Evolutionary conservation across 768 basidiomycete genomes (phyloP).

Genomic region (Hygrophorus russula): DNA sequence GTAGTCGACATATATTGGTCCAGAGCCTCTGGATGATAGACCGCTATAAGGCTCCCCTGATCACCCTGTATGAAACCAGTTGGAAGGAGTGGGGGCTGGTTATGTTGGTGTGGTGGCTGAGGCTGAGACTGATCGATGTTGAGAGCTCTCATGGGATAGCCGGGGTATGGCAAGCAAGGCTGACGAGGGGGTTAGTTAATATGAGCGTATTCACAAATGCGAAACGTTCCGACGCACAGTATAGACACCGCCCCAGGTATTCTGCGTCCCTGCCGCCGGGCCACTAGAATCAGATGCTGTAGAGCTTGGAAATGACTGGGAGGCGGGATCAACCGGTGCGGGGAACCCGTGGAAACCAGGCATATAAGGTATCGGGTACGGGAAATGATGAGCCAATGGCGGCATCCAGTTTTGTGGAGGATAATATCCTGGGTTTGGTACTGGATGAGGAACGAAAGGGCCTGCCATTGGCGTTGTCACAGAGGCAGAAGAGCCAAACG

Average conservation of each 20-base stretch:
- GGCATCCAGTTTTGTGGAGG: conserved; percentile 41
- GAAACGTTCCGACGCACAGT: conserved; percentile 25
- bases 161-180: conserved; percentile 41
- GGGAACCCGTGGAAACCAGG: conserved; percentile 36
- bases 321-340: conserved; percentile 17
- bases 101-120: conserved; percentile 14
- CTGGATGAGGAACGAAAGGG: conserved; percentile 20
- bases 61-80: conserved; percentile 66
- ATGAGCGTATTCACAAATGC: conserved; percentile 1
- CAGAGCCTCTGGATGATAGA: conserved; percentile 61
- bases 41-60: conserved; percentile 58
- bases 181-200: conserved; percentile 10
- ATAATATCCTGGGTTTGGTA: conserved; percentile 34
- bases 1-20: conserved; percentile 53
- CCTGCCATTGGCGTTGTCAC: conserved; percentile 4
- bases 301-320: conserved; percentile 21
- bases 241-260: conserved; percentile 31
- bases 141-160: conserved; percentile 24
- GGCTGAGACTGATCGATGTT: conserved; percentile 19
- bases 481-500: conserved; percentile 20
- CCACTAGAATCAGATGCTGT: conserved; percentile 27
- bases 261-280: conserved; percentile 18
- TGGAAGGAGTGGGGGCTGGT: conserved; percentile 48
- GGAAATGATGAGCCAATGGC: conserved; percentile 36
- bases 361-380: conserved; percentile 42